phyloP scores from a whole-genome alignment of 805 yeast species.

The Barnettozyma wickerhamii region DNA sequence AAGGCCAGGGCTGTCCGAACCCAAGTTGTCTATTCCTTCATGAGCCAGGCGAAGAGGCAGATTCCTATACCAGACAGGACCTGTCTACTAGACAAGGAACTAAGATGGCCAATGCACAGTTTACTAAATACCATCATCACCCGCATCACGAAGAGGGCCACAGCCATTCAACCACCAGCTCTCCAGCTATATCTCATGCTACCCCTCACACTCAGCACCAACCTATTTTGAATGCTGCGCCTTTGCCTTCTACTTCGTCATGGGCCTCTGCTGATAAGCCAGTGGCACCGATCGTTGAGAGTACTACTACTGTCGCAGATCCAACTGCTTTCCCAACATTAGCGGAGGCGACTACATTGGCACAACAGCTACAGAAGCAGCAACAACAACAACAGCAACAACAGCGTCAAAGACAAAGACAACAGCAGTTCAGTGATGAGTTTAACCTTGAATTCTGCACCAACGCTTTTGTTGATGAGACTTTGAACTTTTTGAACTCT shows the following conservation, averaged over 20 bases:
- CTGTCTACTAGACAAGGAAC: slow-evolving; percentile 70
- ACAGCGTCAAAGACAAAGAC: slow-evolving; percentile 26
- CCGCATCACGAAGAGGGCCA: slow-evolving; percentile 21
- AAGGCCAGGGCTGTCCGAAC: slow-evolving; percentile 96
- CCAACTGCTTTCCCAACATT: slow-evolving; percentile 57
- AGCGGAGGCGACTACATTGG: slow-evolving; percentile 36
- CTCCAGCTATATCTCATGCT: slow-evolving; percentile 15
- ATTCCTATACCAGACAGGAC: slow-evolving; percentile 87
- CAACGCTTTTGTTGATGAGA: slow-evolving; percentile 43
- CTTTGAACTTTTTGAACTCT: slow-evolving; percentile 37
- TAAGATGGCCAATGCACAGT: slow-evolving; percentile 39
- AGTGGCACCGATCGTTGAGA: slow-evolving; percentile 31
- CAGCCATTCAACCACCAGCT: not conserved
- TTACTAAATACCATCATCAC: slow-evolving; percentile 25
- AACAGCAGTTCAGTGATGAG: slow-evolving; percentile 21
- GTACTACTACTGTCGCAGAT: slow-evolving; percentile 36
- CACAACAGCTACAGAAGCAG: slow-evolving; percentile 29
- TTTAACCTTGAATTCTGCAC: slow-evolving; percentile 41
- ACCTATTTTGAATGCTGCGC: slow-evolving; percentile 32
- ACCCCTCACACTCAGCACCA: slow-evolving; percentile 11
- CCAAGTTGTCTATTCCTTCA: slow-evolving; percentile 99
- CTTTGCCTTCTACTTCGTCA: slow-evolving; percentile 68
- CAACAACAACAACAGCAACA: slow-evolving; percentile 24
- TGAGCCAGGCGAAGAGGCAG: slow-evolving; percentile 99
- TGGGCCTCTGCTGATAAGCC: slow-evolving; percentile 42